Conservation (phyloP, 768 basidiomycete genomes). For the Tylopilus subfusipes region DNA sequence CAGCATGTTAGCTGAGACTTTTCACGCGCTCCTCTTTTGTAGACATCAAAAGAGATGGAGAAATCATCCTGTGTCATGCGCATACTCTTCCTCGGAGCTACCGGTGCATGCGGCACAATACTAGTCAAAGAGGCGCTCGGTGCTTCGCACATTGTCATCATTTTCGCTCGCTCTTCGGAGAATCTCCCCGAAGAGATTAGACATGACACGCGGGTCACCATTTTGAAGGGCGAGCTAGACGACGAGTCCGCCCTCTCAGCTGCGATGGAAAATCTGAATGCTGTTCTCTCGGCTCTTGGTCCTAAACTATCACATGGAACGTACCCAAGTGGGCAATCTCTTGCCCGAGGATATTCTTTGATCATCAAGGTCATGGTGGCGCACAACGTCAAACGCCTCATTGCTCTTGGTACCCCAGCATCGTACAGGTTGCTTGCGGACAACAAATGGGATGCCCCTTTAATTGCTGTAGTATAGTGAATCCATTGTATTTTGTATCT, state of each 20-base stretch:
- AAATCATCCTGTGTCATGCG: slow-evolving; percentile 35
- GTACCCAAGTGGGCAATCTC: slow-evolving; percentile 48
- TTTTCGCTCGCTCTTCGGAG: slow-evolving; percentile 62
- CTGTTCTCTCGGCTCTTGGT: slow-evolving; percentile 66
- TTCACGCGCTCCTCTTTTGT: not conserved
- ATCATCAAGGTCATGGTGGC: slow-evolving; percentile 57
- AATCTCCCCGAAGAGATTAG: slow-evolving; percentile 55
- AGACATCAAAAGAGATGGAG: not conserved
- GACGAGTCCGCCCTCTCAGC: slow-evolving; percentile 46
- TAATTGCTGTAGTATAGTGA: slow-evolving; percentile 22
- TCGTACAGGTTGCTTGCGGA: slow-evolving; percentile 54
- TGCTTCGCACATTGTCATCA: slow-evolving; percentile 44
- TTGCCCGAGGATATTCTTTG: slow-evolving; percentile 55
- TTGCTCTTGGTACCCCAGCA: slow-evolving; percentile 67
- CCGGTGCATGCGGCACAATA: slow-evolving; percentile 56
- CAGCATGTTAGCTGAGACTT: not conserved
- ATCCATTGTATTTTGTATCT: not conserved
- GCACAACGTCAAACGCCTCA: slow-evolving; percentile 51
- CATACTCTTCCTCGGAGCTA: slow-evolving; percentile 67
- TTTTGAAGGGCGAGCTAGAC: slow-evolving; percentile 55
- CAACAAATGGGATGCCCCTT: slow-evolving; percentile 50
- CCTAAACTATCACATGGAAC: slow-evolving; percentile 41
- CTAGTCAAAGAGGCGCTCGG: slow-evolving; percentile 55
- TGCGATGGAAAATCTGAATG: slow-evolving; percentile 55
- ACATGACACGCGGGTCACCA: slow-evolving; percentile 41